phyloP scores from a whole-genome alignment of 306 rosid species.

The Vigna unguiculata region DNA sequence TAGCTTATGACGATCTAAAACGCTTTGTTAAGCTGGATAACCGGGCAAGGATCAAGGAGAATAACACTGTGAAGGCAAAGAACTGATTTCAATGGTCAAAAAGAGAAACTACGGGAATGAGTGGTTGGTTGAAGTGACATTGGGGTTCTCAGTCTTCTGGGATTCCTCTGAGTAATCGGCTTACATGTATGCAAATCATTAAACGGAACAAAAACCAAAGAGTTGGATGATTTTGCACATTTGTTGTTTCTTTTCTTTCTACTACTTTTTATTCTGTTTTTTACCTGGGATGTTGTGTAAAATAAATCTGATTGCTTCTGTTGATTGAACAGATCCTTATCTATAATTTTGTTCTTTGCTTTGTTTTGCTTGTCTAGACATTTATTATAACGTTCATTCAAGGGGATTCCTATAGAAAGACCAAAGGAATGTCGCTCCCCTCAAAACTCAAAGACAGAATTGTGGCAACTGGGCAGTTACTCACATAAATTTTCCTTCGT shows the following conservation, averaged over 20 bases:
- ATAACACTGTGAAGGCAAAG: constrained; percentile 76
- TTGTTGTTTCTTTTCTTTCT: constrained; percentile 6
- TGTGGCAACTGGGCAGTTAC: background rate
- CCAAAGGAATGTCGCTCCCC: constrained; percentile 5
- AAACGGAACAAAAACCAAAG: constrained; percentile 33
- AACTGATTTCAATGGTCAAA: constrained; percentile 54
- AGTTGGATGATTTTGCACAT: constrained; percentile 30
- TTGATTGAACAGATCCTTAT: constrained; percentile 41
- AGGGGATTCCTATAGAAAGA: constrained; percentile 24
- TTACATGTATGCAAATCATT: constrained; percentile 30
- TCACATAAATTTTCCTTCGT: constrained; percentile 11
- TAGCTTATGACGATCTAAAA: constrained; percentile 70
- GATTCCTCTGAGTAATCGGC: constrained; percentile 42
- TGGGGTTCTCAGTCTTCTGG: constrained; percentile 41
- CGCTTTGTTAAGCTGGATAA: constrained; percentile 84
- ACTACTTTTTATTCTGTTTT: constrained; percentile 4
- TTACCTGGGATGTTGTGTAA: constrained; percentile 15
- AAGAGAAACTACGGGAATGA: background rate
- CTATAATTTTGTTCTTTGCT: background rate
- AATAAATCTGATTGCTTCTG: constrained; percentile 14
- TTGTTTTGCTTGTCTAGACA: constrained; percentile 8
- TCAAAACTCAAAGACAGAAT: background rate
- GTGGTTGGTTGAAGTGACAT: too few relatives aligned
- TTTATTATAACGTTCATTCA: background rate
- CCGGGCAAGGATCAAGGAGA: constrained; percentile 84